Conservation (phyloP, 768 basidiomycete genomes). For the Galerina sulciceps region DNA sequence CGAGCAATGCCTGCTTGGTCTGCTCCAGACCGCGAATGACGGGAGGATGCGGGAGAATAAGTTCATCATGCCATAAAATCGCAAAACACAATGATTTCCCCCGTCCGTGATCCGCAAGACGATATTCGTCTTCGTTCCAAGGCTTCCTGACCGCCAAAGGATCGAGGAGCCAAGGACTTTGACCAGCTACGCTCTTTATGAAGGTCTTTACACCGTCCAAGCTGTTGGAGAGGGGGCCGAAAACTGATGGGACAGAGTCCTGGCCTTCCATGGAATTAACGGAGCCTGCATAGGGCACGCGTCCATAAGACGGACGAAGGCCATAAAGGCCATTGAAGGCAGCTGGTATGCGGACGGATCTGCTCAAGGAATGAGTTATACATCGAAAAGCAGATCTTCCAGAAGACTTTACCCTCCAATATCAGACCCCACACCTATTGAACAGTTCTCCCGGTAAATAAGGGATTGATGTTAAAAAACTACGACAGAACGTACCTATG, state of each 20-base stretch:
- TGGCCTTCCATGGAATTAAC: constrained; percentile 71
- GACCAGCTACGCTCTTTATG: constrained; percentile 61
- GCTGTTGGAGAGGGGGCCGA: constrained; percentile 71
- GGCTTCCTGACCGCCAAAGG: constrained; percentile 58
- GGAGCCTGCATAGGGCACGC: constrained; percentile 73
- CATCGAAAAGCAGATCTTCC: not conserved
- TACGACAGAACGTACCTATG: constrained; percentile 33
- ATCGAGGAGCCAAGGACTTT: constrained; percentile 70
- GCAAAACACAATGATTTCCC: constrained; percentile 52
- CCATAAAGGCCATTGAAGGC: constrained; percentile 74
- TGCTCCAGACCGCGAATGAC: constrained; percentile 61
- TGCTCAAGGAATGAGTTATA: constrained; percentile 24
- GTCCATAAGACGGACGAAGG: constrained; percentile 68
- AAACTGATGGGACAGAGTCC: constrained; percentile 70
- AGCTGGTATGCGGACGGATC: constrained; percentile 74
- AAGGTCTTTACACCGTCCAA: constrained; percentile 68
- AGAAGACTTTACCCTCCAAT: constrained; percentile 63
- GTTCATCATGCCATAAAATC: constrained; percentile 70
- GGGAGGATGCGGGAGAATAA: constrained; percentile 67
- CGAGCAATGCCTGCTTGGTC: constrained; percentile 56
- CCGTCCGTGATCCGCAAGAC: constrained; percentile 58
- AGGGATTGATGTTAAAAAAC: not conserved
- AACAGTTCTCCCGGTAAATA: constrained; percentile 19
- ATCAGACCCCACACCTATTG: constrained; percentile 79
- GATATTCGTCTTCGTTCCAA: constrained; percentile 66